These are phyloP conservation scores for Plasmopara muralis DNA, from an alignment of 352 stramenopile genomes.

Conservation along the genomic window DNA sequence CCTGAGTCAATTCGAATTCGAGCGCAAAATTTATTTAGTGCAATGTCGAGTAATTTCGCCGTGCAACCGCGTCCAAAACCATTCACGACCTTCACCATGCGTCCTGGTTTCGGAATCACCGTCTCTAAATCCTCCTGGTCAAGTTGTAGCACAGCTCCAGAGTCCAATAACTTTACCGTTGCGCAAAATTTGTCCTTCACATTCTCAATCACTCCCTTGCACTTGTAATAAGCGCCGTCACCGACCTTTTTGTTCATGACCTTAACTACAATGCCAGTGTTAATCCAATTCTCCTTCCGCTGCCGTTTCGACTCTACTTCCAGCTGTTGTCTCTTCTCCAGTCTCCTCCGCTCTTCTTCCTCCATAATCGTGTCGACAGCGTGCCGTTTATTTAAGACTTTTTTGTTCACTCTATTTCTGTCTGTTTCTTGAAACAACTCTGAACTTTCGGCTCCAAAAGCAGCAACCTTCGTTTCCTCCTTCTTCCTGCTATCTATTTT, in stretches of 20 bases:
- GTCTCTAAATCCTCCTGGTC: slow-evolving; percentile 89
- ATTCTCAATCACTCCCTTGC: slow-evolving; percentile 68
- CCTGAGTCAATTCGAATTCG: slow-evolving; percentile 61
- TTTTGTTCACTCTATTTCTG: background rate
- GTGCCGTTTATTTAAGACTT: slow-evolving; percentile 11
- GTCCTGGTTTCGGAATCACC: slow-evolving; percentile 72
- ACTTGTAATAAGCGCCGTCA: slow-evolving; percentile 85
- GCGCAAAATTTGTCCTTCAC: slow-evolving; percentile 82
- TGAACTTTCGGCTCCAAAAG: slow-evolving; percentile 1
- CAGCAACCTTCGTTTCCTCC: slow-evolving; percentile 10
- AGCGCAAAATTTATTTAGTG: slow-evolving; percentile 58
- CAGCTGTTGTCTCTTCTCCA: slow-evolving; percentile 28
- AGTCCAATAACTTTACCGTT: slow-evolving; percentile 77
- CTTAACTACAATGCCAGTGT: slow-evolving; percentile 89
- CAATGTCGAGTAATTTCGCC: slow-evolving; percentile 67
- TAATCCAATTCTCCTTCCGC: slow-evolving; percentile 88
- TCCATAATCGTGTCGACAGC: slow-evolving; percentile 54
- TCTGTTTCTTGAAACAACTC: slow-evolving; percentile 12
- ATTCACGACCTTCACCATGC: slow-evolving; percentile 74
- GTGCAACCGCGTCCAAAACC: slow-evolving; percentile 46
- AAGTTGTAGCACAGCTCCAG: slow-evolving; percentile 68
- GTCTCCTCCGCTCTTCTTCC: slow-evolving; percentile 44
- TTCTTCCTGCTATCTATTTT: slow-evolving; percentile 23
- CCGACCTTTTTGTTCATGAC: slow-evolving; percentile 91
- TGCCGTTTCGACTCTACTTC: slow-evolving; percentile 35